Conservation (phyloP, 2,329 filamentous ascomycete species). For the Pseudohalonectria lignicola region DNA sequence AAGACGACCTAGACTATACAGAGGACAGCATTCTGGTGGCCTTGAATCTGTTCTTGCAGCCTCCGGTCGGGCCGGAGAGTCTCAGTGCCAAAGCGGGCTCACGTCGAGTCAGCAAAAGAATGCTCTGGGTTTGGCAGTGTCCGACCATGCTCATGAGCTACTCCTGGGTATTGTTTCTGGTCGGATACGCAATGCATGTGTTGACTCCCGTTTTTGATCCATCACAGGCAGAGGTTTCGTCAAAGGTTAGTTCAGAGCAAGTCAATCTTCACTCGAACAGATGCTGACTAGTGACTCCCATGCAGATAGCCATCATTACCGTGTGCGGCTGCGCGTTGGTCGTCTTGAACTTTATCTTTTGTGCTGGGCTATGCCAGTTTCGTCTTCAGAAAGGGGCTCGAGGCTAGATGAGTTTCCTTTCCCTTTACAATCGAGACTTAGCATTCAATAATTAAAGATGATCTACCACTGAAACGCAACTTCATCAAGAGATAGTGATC, state of each 20-base stretch:
- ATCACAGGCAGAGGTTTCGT: background rate
- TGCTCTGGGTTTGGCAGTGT: slow-evolving; percentile 3
- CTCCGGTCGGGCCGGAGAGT: background rate
- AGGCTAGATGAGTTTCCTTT: too few relatives aligned
- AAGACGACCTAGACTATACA: background rate
- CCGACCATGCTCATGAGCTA: slow-evolving; percentile 4
- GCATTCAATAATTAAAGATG: too few relatives aligned
- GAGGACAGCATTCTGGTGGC: background rate
- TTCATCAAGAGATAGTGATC: slow-evolving; percentile 2
- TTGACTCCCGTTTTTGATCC: slow-evolving; percentile 3
- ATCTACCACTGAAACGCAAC: too few relatives aligned
- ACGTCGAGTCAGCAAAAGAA: slow-evolving; percentile 3
- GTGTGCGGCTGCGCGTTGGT: slow-evolving; percentile 3
- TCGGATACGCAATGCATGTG: slow-evolving; percentile 3
- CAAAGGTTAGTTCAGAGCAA: background rate
- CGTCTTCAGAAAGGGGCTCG: too few relatives aligned
- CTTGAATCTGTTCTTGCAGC: background rate
- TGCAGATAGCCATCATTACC: slow-evolving; percentile 2
- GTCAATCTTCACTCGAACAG: background rate
- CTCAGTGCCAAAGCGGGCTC: background rate
- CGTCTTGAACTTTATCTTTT: slow-evolving; percentile 3
- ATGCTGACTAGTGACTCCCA: background rate
- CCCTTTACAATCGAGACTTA: too few relatives aligned
- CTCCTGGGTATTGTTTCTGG: slow-evolving; percentile 4
- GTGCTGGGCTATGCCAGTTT: slow-evolving; percentile 2